phyloP scores from a whole-genome alignment of 164 flowering plant species.

The Dillenia suffruticosa region DNA sequence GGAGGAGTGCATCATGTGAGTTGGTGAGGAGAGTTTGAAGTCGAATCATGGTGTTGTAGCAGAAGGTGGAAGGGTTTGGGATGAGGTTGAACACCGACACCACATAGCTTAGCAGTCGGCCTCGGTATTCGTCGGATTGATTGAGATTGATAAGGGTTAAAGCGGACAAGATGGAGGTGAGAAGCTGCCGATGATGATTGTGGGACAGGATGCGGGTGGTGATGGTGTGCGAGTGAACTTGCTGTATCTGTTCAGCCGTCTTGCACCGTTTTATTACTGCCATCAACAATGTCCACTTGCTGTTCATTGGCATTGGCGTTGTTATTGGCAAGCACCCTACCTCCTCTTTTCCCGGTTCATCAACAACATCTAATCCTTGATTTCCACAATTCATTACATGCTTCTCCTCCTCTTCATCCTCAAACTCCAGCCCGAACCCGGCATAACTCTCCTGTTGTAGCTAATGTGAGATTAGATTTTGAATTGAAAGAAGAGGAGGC shows the following conservation, averaged over 20 bases:
- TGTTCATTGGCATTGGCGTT: too few species aligned
- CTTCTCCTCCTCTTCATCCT: too few species aligned
- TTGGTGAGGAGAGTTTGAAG: conserved; percentile 41
- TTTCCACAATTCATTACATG: too few species aligned
- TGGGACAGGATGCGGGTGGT: conserved; percentile 29
- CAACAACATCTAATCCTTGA: too few species aligned
- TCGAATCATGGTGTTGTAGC: conserved; percentile 54
- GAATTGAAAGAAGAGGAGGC: too few species aligned
- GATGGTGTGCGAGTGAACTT: conserved; percentile 57
- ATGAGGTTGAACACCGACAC: conserved; percentile 41
- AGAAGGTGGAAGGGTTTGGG: conserved; percentile 50
- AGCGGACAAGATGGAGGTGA: conserved; percentile 4
- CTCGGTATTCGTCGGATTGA: too few species aligned
- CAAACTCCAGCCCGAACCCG: too few species aligned
- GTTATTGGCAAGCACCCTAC: too few species aligned
- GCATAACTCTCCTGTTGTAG: too few species aligned
- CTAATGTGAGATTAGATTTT: too few species aligned
- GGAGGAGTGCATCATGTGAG: conserved; percentile 34
- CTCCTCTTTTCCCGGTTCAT: too few species aligned
- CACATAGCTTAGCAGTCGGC: conserved; percentile 24
- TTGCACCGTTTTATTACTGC: conserved; percentile 30
- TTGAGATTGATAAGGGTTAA: neutral
- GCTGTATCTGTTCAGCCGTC: conserved; percentile 42
- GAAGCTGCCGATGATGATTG: conserved; percentile 16
- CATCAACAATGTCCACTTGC: too few species aligned